Evolutionary conservation across 352 stramenopile species (phyloP), one percentile per base, ranked within the genome.

Genomic region (Pythium apleroticum): DNA sequence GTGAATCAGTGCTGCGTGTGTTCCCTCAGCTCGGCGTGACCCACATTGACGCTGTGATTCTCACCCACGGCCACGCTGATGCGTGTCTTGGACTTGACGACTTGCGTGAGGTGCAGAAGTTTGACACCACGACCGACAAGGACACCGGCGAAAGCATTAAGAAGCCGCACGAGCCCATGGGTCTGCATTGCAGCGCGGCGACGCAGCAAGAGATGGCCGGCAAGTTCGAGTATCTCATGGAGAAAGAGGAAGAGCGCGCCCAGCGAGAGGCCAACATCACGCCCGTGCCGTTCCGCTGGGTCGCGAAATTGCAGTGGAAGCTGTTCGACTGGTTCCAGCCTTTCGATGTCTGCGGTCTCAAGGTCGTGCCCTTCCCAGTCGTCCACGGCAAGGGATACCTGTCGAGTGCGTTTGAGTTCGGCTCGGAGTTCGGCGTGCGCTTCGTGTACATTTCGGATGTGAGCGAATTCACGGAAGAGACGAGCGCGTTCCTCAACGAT

Each of bases 391-490:
- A 75, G 0, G 86, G 85, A 30, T 97, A 96, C 61, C 75, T 78
- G 22, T 91, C 84, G 20, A 85, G 78, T 50, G 89, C 75, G 3
- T 97, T 96, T 41, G 83, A 92, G 45, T 96, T 96, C 57, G 89
- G 89, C 6, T 43, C 43, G 1, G 86, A 95, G 39, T 67, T 84
- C 55, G 84, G 82, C 17, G 69, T 74, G 11, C 75, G 88, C 3
- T 80, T 97, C 46, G 80, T 95, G 30, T 97, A 97, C 78, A 92
- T 97, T 55, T 96, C 87, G 7, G 89, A 97, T 73, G 81, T 94
- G 69, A 95, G 86, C 35, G 78, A 88, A 30, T 69, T 97, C 22
- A 80, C 84, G 15, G 68, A 80, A 7, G 80, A 93, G 20, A 77
- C 84, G 11, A 71, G 72, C 30, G 63, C 37, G 46, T 81, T 84